Evolutionary conservation across 805 yeast genomes (phyloP).

Genomic region (Nematodospora valgi): DNA sequence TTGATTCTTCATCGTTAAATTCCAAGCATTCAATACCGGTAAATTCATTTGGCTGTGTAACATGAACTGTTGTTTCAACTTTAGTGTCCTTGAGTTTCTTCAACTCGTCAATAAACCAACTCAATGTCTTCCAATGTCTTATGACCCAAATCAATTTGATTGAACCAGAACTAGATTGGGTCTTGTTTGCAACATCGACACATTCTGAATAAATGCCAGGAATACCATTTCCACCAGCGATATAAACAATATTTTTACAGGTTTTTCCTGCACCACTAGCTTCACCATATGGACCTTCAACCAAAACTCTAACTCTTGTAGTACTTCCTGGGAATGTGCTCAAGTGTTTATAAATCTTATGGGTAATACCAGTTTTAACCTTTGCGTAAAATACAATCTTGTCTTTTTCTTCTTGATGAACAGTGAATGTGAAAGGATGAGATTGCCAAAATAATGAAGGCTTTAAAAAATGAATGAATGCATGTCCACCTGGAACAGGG

Average conservation of each 20-base stretch:
- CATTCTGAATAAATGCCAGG: constrained; percentile 52
- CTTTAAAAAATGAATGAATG: constrained; percentile 33
- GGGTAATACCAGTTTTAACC: constrained; percentile 37
- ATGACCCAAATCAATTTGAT: constrained; percentile 65
- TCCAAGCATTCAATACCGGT: constrained; percentile 6
- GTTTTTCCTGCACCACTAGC: constrained; percentile 24
- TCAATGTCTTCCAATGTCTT: constrained; percentile 48
- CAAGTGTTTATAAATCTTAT: constrained; percentile 25
- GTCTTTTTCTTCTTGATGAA: constrained; percentile 20
- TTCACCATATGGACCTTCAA: constrained; percentile 76
- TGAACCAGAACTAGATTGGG: constrained; percentile 36
- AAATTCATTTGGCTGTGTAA: constrained; percentile 24
- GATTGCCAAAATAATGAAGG: constrained; percentile 39
- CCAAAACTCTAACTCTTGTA: constrained; percentile 25
- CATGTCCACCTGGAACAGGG: constrained; percentile 39
- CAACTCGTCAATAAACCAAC: constrained; percentile 48
- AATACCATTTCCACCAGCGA: constrained; percentile 77
- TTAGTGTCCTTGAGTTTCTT: constrained; percentile 20
- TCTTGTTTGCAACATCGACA: constrained; percentile 17
- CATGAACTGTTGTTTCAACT: constrained; percentile 28
- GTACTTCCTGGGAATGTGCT: constrained; percentile 24
- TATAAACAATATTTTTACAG: constrained; percentile 44
- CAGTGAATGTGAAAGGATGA: constrained; percentile 40
- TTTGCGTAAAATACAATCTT: constrained; percentile 30
- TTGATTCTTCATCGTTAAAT: constrained; percentile 1